Evolutionary conservation across 306 rosid species (phyloP), one percentile per base, ranked within the genome.

Genomic region (Glycine latifolia): DNA sequence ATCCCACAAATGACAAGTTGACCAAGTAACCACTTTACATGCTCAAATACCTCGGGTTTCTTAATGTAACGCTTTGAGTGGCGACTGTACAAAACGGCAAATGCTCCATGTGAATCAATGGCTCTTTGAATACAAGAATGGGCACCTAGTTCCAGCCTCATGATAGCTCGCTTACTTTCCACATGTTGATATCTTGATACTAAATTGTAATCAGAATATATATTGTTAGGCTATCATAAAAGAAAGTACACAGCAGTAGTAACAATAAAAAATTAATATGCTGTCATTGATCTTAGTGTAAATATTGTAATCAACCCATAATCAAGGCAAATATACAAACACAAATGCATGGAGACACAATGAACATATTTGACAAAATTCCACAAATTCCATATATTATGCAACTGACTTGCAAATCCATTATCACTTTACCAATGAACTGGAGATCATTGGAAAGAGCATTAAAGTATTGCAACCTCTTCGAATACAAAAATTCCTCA

Each of bases 131-230:
- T 87, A 85, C 47, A 70, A 50, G 99, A 86, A 86, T 84, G 85
- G 60, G 91, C 91, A 83, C 92, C 91, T 86, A 91, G 98, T 85
- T 96, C 99, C 87, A 92, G 88, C 89, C 97, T 87, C 72, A 91
- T 44, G 85, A 96, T 89, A 73, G 87, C 73, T 85, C 90, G 90
- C 91, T 89, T 91, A 76, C 97, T 83, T 70, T 88, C 89, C 79
- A 87, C 91, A 73, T 84, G 87, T 77, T 87, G 94, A 85, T 89
- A 94, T 82, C 83, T 93, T 79, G 82, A 82, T 80, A 92, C 99
- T 96, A 86, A 33, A 85, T 58, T 72, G 72, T 52, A 68, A 80
- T 76, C 50, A 72, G 7, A 87, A 67, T 46, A 77, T 56, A 83
- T 26, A 65, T 68, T 47, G 77, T 73, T 65, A 82, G 39, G 55